These are phyloP conservation scores for Rhizopogon vulgaris DNA, from an alignment of 768 basidiomycete species.

Conservation along the genomic window DNA sequence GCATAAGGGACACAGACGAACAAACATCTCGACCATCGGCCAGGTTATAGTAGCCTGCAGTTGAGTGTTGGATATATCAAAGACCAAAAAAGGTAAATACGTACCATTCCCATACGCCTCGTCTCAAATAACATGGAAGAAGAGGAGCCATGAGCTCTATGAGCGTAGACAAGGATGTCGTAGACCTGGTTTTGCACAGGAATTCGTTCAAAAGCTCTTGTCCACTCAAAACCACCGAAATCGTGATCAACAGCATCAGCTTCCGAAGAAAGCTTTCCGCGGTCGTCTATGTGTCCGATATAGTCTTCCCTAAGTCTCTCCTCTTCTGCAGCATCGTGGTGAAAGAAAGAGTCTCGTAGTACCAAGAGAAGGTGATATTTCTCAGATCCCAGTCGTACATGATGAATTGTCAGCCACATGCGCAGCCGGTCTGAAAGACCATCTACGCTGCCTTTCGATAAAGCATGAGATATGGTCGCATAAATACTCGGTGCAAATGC, in stretches of 20 bases:
- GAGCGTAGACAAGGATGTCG: constrained; percentile 62
- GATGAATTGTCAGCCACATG: constrained; percentile 55
- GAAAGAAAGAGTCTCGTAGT: constrained; percentile 55
- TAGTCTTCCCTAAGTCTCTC: constrained; percentile 46
- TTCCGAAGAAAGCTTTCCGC: constrained; percentile 7
- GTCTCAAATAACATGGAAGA: constrained; percentile 51
- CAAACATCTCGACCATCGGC: constrained; percentile 69
- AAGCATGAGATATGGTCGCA: constrained; percentile 40
- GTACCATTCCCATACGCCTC: constrained; percentile 53
- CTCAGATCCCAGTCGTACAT: constrained; percentile 54
- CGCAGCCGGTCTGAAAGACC: constrained; percentile 35
- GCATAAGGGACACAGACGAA: constrained; percentile 52
- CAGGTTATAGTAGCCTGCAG: constrained; percentile 62
- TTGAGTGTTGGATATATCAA: constrained; percentile 4
- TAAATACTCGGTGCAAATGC: constrained; percentile 51
- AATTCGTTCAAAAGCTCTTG: constrained; percentile 48
- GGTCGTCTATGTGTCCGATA: constrained; percentile 31
- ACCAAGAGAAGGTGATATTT: constrained; percentile 51
- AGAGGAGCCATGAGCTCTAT: constrained; percentile 51
- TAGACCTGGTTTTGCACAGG: constrained; percentile 66
- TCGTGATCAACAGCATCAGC: constrained; percentile 13
- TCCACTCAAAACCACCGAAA: constrained; percentile 26
- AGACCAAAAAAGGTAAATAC: constrained; percentile 16
- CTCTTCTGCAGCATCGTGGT: constrained; percentile 41
- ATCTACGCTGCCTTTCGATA: constrained; percentile 30